A percentile compares a stretch with the other conserved stretches of the same genome.
Evolutionary conservation across 441 rosid species (phyloP).

Genomic region (Bocquillonia castaneifolia): DNA sequence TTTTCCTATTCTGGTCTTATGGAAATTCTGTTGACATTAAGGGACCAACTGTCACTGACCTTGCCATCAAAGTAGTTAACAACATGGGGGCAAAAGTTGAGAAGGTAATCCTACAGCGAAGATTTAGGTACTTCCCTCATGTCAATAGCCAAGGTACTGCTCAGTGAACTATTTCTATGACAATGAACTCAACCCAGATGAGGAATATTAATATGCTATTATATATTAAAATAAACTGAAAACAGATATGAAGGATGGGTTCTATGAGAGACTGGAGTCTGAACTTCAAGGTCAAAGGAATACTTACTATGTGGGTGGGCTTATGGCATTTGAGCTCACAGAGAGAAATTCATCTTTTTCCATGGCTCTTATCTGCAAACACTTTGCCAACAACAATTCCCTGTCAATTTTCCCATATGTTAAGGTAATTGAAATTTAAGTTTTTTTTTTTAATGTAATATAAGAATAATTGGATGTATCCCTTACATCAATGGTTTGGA

Average conservation of each 20-base stretch:
- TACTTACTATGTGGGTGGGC: conserved; percentile 67
- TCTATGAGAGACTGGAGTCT: conserved; percentile 48
- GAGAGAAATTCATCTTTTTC: conserved; percentile 70
- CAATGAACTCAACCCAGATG: conserved; percentile 3
- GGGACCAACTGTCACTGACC: conserved; percentile 44
- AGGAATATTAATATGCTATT: conserved; percentile 17
- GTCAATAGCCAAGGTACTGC: conserved; percentile 55
- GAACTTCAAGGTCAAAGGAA: conserved; percentile 57
- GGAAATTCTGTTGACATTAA: conserved; percentile 44
- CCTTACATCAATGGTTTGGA: not conserved
- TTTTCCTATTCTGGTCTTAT: conserved; percentile 71
- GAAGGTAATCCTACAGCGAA: conserved; percentile 48
- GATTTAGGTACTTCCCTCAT: conserved; percentile 68
- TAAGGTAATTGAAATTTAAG: conserved; percentile 37
- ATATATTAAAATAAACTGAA: not conserved
- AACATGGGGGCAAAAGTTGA: conserved; percentile 51
- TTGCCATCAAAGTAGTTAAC: conserved; percentile 39
- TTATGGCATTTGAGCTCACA: conserved; percentile 66
- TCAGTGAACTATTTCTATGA: conserved; percentile 9
- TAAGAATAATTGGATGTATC: not conserved
- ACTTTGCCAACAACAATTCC: conserved; percentile 44
- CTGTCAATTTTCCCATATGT: conserved; percentile 46
- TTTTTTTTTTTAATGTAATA: not conserved
- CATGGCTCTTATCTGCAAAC: conserved; percentile 58
- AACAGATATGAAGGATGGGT: conserved; percentile 68